phyloP scores from a whole-genome alignment of 2,329 filamentous ascomycete genomes.

The Clonostachys byssicola region DNA sequence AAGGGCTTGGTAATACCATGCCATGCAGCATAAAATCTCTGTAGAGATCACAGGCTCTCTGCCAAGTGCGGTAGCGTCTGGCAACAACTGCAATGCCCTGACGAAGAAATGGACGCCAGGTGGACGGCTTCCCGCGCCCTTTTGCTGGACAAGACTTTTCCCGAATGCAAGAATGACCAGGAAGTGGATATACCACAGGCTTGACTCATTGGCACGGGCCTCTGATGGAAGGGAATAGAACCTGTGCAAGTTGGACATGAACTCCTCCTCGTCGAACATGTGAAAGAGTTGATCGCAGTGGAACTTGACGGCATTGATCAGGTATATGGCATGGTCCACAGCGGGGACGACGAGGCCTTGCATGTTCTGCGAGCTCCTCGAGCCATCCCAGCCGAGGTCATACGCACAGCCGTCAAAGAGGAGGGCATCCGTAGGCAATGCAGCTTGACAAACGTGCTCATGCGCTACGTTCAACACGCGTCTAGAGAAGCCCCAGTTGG shows the following conservation, averaged over 20 bases:
- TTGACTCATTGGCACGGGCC: not conserved
- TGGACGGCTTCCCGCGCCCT: not conserved
- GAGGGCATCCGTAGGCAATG: conserved; percentile 34
- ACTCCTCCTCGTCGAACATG: conserved; percentile 46
- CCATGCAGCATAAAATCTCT: conserved; percentile 46
- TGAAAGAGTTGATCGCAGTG: conserved; percentile 50
- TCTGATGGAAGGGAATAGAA: conserved; percentile 11
- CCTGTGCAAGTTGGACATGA: conserved; percentile 29
- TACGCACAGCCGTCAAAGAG: conserved; percentile 48
- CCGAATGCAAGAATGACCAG: not conserved
- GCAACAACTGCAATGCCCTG: not conserved
- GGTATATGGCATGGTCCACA: conserved; percentile 44
- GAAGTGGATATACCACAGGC: not conserved
- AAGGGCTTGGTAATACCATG: conserved; percentile 46
- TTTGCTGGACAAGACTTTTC: not conserved
- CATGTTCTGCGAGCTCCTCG: no score
- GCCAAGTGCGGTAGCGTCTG: conserved; percentile 26
- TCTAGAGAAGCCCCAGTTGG: conserved; percentile 51
- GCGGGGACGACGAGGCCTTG: conserved; percentile 29
- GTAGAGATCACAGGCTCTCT: conserved; percentile 35
- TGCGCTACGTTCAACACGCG: conserved; percentile 43
- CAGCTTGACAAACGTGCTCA: conserved; percentile 35
- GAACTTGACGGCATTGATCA: conserved; percentile 53
- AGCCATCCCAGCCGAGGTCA: conserved; percentile 41
- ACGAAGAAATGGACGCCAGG: not conserved